A percentile compares a stretch with the other conserved stretches of the same genome.
Conservation (phyloP, 306 rosid genomes). For the Trifolium subterraneum region DNA sequence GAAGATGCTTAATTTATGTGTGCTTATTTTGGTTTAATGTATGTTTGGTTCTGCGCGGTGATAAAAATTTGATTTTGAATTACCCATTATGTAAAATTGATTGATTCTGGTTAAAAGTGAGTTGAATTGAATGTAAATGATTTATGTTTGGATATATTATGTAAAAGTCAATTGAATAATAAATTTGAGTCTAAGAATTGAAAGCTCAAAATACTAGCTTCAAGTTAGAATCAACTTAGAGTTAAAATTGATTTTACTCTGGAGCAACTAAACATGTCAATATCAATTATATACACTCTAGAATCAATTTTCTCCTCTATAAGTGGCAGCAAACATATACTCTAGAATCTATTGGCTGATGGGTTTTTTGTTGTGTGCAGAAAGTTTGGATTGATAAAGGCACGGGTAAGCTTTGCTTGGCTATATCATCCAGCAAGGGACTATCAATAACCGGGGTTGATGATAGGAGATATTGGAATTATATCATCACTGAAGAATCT, state of each 20-base stretch:
- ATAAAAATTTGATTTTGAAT: neutral
- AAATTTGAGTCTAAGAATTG: no score
- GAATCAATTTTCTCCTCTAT: neutral
- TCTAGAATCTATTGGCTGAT: neutral
- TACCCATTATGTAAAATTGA: neutral
- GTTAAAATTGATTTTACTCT: neutral
- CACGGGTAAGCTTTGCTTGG: slow-evolving; percentile 74
- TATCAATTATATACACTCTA: neutral
- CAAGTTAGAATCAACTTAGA: no score
- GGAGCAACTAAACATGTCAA: neutral
- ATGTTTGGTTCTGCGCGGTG: neutral
- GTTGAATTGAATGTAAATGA: no score
- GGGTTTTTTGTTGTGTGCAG: slow-evolving; percentile 45
- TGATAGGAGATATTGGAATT: slow-evolving; percentile 78
- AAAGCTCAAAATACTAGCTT: no score
- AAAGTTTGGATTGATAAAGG: slow-evolving; percentile 85
- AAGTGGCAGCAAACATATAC: neutral
- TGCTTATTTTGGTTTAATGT: neutral
- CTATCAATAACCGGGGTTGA: slow-evolving; percentile 83
- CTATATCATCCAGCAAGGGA: slow-evolving; percentile 73
- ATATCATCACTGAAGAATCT: slow-evolving; percentile 70
- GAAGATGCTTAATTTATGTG: neutral
- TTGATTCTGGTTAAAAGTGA: neutral
- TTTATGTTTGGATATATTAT: no score
- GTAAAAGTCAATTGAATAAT: no score